Evolutionary conservation across 768 basidiomycete genomes (phyloP), one percentile per base, ranked within the genome.

Genomic region (Termitomyces heimii): DNA sequence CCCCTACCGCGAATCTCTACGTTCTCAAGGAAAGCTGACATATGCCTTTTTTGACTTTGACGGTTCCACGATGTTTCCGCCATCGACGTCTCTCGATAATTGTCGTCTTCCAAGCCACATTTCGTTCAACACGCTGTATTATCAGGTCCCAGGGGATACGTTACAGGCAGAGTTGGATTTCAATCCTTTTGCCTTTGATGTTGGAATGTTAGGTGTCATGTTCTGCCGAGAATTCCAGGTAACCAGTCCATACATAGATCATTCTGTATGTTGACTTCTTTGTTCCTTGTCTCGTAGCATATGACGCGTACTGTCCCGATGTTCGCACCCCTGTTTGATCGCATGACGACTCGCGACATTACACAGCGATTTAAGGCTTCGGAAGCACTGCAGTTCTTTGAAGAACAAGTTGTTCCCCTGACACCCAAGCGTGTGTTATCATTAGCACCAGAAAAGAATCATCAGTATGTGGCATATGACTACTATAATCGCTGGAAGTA

Each of bases 131-230:
- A 55, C 48, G 0, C 24, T 37, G 13, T 10, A 22, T 26, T 18
- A 42, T 1, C 48, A 47, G 16, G 16, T 47, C 2, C 53, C 60
- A 4, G 12, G 35, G 13, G 67, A 70, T 46, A 62, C 62, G 12
- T 28, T 14, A 0, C 66, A 67, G 46, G 68, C 66, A 4, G 68
- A 70, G 57, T 40, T 59, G 4, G 62, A 63, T 47, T 68, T 65
- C 35, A 60, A 69, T 40, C 68, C 69, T 2, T 70, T 68, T 47
- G 63, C 63, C 8, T 68, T 57, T 35, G 68, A 68, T 35, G 66
- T 70, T 14, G 60, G 61, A 4, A 53, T 53, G 39, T 8, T 40
- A 40, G 39, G 39, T n/a, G n/a, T 51, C 1, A 7, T 58, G n/a
- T 48, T 63, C 18, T 56, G 59, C 35, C 1, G 3, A 0, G 24